Conservation (phyloP, 306 rosid genomes). For the Pterocarpus santalinus region DNA sequence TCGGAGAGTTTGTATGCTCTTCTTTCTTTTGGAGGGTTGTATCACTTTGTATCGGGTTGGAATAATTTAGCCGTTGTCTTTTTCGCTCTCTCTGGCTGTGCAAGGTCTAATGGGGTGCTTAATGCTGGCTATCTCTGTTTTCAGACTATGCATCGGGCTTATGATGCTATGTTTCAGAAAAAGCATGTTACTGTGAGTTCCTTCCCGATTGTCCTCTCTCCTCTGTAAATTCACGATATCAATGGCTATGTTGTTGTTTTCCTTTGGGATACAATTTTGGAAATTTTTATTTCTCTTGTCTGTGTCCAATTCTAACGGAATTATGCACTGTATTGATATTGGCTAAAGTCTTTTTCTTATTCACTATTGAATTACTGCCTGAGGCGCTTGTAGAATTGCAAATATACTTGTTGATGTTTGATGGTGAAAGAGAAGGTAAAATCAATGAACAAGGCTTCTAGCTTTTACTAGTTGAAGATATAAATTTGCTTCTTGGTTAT, state of each 20-base stretch:
- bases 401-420: conserved; percentile 8
- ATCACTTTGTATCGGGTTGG: conserved; percentile 65
- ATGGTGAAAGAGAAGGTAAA: conserved; percentile 29
- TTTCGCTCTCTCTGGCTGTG: conserved; percentile 74
- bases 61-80: conserved; percentile 64
- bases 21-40: conserved; percentile 86
- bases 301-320: conserved; percentile 27
- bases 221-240: background rate
- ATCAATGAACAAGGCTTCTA: conserved; percentile 24
- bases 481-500: conserved; percentile 27
- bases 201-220: background rate
- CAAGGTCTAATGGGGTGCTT: conserved; percentile 91
- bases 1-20: conserved; percentile 81
- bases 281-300: conserved; percentile 24
- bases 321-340: background rate
- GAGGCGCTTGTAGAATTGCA: conserved; percentile 3
- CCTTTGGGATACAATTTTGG: conserved; percentile 6
- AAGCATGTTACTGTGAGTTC: conserved; percentile 64
- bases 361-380: background rate
- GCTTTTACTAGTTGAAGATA: conserved; percentile 22
- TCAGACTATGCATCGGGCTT: conserved; percentile 77
- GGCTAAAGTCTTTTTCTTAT: conserved; percentile 13
- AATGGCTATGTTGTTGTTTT: conserved; percentile 16
- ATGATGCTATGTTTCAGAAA: conserved; percentile 62
- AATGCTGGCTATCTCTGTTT: conserved; percentile 93